Evolutionary conservation across 768 basidiomycete genomes (phyloP), one percentile per base, ranked within the genome.

Genomic region (Galerina sulciceps): DNA sequence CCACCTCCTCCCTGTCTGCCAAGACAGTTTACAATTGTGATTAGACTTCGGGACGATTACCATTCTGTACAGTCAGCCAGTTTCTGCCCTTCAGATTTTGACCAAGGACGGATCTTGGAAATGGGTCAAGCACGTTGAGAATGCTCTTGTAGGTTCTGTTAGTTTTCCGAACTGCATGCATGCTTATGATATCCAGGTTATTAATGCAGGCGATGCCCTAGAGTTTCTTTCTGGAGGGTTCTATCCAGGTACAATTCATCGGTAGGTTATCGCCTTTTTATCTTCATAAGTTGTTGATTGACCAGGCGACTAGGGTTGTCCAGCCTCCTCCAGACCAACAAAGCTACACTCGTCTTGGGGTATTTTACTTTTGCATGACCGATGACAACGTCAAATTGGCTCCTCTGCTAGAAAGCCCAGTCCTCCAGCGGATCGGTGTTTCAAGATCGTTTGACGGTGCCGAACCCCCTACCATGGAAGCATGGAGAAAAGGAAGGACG

Each of bases 171-270:
- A 0, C 11, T 20, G n/a, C 22, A 41, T 26, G 6, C 42, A 14
- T 23, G 17, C 26, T 20, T 20, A 37, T 41, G 40, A 11, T 49
- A 53, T 42, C 17, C 18, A 86, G 86, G 78, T 85, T 9, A 76
- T 89, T 47, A 87, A 88, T 51, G 77, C 82, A 0, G 86, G 86
- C 5, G 86, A 87, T 57, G 79, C 80, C 0, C 66, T 89, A 60
- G 81, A 87, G 51, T 84, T 87, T 64, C 75, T 88, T 18, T 84
- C 83, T 1, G 85, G 86, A 0, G 85, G 85, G 1, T 86, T 74
- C 61, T 87, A 87, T 69, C 79, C 76, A 34, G 81, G 79, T 11
- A 87, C 86, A 1, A 81, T 86, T 49, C 86, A 88, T 63, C 65
- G 76, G 70, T 70, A 55, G 18, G 35, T 54, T 63, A 8, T 31